A percentile compares a stretch with the other conserved stretches of the same genome.
Evolutionary conservation across 352 stramenopile genomes (phyloP).

Genomic region (Phytophthora fragariaefolia): DNA sequence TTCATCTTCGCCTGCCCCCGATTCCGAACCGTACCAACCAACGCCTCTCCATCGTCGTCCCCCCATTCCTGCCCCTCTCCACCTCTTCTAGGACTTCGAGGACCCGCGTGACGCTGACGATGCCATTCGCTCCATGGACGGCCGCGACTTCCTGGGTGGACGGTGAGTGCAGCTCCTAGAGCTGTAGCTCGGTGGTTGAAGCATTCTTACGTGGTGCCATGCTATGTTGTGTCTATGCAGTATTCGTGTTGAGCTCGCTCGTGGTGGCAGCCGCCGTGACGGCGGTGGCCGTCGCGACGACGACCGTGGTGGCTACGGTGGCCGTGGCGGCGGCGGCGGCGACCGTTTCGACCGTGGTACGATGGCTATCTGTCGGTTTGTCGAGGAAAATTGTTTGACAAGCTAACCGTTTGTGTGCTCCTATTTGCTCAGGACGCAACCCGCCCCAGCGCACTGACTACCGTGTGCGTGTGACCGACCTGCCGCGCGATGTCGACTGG

Average conservation of each 20-base stretch:
- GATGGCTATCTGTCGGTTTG: too few relatives aligned
- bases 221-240: too few relatives aligned
- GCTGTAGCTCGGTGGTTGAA: too few relatives aligned
- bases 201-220: too few relatives aligned
- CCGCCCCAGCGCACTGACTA: slow-evolving; percentile 79
- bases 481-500: slow-evolving; percentile 83
- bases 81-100: slow-evolving; percentile 88
- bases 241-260: slow-evolving; percentile 84
- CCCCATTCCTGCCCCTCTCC: slow-evolving; percentile 55
- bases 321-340: slow-evolving; percentile 39
- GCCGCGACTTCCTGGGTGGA: slow-evolving; percentile 85
- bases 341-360: slow-evolving; percentile 73
- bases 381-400: too few relatives aligned
- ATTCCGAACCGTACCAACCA: slow-evolving; percentile 45
- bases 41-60: slow-evolving; percentile 61
- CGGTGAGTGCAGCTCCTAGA: slow-evolving; percentile 42
- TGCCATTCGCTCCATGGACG: slow-evolving; percentile 88
- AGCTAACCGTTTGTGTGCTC: slow-evolving; percentile 2
- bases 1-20: slow-evolving; percentile 34
- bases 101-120: slow-evolving; percentile 89
- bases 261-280: slow-evolving; percentile 71
- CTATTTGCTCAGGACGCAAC: slow-evolving; percentile 56
- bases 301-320: slow-evolving; percentile 40
- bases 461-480: slow-evolving; percentile 78
- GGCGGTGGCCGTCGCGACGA: slow-evolving; percentile 47